Base-by-base conservation (phyloP, 2,329 filamentous ascomycete genomes). In the Trichoderma brevicompactum region DNA sequence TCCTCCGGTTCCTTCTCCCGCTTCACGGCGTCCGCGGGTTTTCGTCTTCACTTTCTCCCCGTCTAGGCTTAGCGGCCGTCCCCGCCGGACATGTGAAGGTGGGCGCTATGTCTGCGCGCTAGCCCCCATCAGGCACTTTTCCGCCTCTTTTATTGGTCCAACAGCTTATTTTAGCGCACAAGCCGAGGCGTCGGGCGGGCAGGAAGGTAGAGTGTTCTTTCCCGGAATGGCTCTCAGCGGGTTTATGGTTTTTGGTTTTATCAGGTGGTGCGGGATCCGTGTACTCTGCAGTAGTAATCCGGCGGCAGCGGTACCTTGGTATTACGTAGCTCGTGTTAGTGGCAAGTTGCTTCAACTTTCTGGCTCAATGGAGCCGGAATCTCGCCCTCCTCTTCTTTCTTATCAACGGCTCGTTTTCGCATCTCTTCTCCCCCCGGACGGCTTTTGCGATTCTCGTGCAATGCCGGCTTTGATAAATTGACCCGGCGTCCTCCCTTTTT, bases 11-110 rank as follows among this genome's bases (percentile, higher is more conserved):
- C 36, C 59, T 43, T 54, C 38, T 63, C 56, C 55, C 43, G 43
- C 36, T 49, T 28, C 64, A n/a, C 64, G 64, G 64, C 64, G 48
- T 65, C 64, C 64, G 64, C 64, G 64, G 64, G 64, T 40, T 60
- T 38, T 23, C 32, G 19, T 36, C 55, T n/a, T 46, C 64, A 19
- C 55, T n/a, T 8, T 32, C 15, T 15, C 28, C 62, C 23, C 32
- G 13, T 52, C 55, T 52, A 23, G 48, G 55, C 44, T 59, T 65
- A 60, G 64, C 38, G 32, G 32, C 12, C 32, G 8, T 46, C 38
- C 44, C 40, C 41, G 34, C 55, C 41, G 28, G 17, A 48, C 64
- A 65, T 60, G 64, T 65, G 64, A 65, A 65, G 32, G 49, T 28
- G 58, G 54, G 43, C 61, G 46, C 48, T 36, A 28, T 12, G 10